A percentile compares a stretch with the other conserved stretches of the same genome.
Evolutionary conservation across 768 basidiomycete genomes (phyloP).

Genomic region (Lentinula aciculospora): DNA sequence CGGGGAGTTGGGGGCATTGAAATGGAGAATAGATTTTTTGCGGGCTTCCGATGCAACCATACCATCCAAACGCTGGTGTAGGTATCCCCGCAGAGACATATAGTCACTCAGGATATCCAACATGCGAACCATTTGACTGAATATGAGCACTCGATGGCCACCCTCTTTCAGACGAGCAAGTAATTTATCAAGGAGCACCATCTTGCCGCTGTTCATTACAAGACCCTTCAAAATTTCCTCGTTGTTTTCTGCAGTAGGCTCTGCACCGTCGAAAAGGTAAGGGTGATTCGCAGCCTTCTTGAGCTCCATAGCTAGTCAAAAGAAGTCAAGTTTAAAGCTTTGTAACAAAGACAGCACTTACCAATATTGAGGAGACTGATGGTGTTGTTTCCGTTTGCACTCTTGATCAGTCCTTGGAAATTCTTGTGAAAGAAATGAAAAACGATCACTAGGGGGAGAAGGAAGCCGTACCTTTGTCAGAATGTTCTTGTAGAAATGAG

Average conservation of each 20-base stretch:
- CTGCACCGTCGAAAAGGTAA: conserved; percentile 95
- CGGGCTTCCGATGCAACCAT: conserved; percentile 90
- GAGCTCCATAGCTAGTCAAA: conserved; percentile 81
- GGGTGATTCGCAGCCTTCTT: conserved; percentile 99
- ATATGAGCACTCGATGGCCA: conserved; percentile 95
- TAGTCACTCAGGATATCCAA: conserved; percentile 98
- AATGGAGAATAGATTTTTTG: conserved; percentile 95
- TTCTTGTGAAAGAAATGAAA: conserved; percentile 46
- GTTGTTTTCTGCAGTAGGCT: conserved; percentile 47
- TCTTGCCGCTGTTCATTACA: conserved; percentile 97
- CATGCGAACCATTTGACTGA: conserved; percentile 99
- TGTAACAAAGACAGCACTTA: conserved; percentile 23
- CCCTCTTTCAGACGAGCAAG: conserved; percentile 85
- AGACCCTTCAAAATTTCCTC: conserved; percentile 93
- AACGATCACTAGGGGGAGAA: not conserved
- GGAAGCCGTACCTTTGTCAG: conserved; percentile 65
- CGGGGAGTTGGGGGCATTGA: conserved; percentile 87
- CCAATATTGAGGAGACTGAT: conserved; percentile 96
- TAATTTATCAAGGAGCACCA: conserved; percentile 97
- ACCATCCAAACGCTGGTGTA: conserved; percentile 92
- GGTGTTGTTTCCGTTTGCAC: conserved; percentile 82
- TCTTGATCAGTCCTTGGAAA: conserved; percentile 87
- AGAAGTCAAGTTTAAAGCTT: conserved; percentile 5
- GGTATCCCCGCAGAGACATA: conserved; percentile 84
- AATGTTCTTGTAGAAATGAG: conserved; percentile 99